phyloP scores from a whole-genome alignment of 306 rosid species.

The Castanospermum australe region DNA sequence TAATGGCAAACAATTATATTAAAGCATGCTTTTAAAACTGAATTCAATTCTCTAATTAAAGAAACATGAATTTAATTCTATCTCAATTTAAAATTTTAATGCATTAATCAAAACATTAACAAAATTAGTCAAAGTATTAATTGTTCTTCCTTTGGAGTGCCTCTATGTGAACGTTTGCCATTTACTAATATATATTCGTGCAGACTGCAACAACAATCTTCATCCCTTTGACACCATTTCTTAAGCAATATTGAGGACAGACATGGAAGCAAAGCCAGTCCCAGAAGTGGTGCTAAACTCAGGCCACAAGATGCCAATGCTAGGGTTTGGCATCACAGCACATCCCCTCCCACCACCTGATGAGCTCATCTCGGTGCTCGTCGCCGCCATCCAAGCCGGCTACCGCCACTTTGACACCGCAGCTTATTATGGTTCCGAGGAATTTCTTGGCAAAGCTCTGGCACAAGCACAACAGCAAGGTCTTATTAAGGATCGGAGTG shows the following conservation, averaged over 20 bases:
- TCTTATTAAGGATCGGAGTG: conserved; percentile 37
- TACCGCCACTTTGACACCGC: conserved; percentile 52
- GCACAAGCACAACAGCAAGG: conserved; percentile 35
- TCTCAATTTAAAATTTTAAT: neutral
- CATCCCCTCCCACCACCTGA: conserved; percentile 30
- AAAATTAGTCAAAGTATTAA: neutral
- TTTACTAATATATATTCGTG: neutral
- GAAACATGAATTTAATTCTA: neutral
- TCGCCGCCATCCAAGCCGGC: conserved; percentile 31
- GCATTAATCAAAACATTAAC: neutral
- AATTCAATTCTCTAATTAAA: neutral
- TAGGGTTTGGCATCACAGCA: conserved; percentile 36
- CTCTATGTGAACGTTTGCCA: neutral
- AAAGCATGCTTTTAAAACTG: neutral
- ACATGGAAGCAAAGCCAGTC: conserved; percentile 8
- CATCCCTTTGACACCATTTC: neutral
- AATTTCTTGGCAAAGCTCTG: conserved; percentile 37
- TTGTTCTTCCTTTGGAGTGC: neutral
- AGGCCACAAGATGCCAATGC: conserved; percentile 33
- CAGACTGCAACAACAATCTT: neutral
- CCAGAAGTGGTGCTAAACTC: conserved; percentile 36
- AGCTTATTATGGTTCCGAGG: conserved; percentile 45
- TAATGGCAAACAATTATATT: no score
- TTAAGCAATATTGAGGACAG: neutral
- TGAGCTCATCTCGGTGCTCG: conserved; percentile 24